A percentile compares a stretch with the other conserved stretches of the same genome.
Conservation (phyloP, 768 basidiomycete species). For the Termitomyces sp. region DNA sequence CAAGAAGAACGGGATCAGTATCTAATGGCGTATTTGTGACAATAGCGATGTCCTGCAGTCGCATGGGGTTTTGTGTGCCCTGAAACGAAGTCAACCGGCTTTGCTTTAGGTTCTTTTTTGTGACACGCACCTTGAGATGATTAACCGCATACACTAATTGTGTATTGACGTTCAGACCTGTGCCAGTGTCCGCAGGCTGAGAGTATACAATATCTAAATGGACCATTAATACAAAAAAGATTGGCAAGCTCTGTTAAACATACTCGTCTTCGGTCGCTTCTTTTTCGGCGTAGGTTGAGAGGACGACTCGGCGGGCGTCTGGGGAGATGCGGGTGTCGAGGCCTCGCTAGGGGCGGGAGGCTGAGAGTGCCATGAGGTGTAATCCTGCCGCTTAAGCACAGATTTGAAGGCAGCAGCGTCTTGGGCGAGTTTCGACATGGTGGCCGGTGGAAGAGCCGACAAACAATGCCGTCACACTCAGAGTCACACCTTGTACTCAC, state of each 20-base stretch:
- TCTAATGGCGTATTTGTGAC: constrained; percentile 77
- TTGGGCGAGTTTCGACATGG: constrained; percentile 68
- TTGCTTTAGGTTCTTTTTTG: background rate
- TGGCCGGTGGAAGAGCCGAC: constrained; percentile 17
- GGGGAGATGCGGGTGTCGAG: constrained; percentile 18
- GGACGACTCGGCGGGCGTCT: constrained; percentile 19
- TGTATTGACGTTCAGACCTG: constrained; percentile 80
- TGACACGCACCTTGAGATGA: constrained; percentile 64
- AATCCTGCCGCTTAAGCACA: constrained; percentile 62
- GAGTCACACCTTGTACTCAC: constrained; percentile 17
- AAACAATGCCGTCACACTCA: constrained; percentile 8
- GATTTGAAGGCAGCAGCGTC: constrained; percentile 73
- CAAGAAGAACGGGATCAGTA: constrained; percentile 65
- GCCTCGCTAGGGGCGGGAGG: constrained; percentile 32
- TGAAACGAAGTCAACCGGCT: constrained; percentile 22
- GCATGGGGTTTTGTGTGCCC: constrained; percentile 77
- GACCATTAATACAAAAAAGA: constrained; percentile 18
- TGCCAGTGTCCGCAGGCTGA: constrained; percentile 84
- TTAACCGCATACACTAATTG: constrained; percentile 84
- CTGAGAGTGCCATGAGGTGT: constrained; percentile 74
- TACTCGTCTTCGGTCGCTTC: constrained; percentile 69
- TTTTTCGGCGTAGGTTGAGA: constrained; percentile 42
- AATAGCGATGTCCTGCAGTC: constrained; percentile 85
- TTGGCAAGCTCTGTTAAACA: constrained; percentile 24
- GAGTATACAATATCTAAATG: constrained; percentile 73